A percentile compares a stretch with the other conserved stretches of the same genome.
These are phyloP conservation scores for Fusarium chuoi DNA, from an alignment of 2,329 filamentous ascomycete genomes.

Conservation along the genomic window DNA sequence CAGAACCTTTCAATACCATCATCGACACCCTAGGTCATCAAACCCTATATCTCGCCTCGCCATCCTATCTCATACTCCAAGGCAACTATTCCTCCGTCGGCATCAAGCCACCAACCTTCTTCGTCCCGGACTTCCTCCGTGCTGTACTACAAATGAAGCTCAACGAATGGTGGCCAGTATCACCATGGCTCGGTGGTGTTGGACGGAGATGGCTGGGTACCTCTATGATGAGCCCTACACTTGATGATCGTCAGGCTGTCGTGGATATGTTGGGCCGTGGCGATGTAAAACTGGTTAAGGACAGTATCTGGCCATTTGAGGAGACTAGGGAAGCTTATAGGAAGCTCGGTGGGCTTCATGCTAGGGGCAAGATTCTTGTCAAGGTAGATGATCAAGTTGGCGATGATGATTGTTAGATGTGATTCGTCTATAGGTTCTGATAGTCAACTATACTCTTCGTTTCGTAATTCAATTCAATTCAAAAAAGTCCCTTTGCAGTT, in stretches of 20 bases:
- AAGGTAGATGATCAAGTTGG: slow-evolving; percentile 43
- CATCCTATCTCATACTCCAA: neutral
- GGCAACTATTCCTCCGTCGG: slow-evolving; percentile 6
- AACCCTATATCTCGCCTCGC: neutral
- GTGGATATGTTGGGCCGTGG: slow-evolving; percentile 38
- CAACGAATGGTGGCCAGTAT: slow-evolving; percentile 52
- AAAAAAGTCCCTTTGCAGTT: neutral
- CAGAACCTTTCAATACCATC: neutral
- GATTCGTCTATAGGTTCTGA: neutral
- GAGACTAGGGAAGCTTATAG: neutral
- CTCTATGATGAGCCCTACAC: slow-evolving; percentile 49
- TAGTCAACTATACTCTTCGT: neutral
- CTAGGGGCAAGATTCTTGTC: slow-evolving; percentile 53
- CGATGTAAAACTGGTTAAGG: neutral
- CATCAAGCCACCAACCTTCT: slow-evolving; percentile 45
- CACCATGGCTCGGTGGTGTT: slow-evolving; percentile 50
- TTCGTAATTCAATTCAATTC: neutral
- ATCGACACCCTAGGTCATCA: slow-evolving; percentile 3
- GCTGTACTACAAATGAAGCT: slow-evolving; percentile 50
- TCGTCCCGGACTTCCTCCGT: slow-evolving; percentile 44
- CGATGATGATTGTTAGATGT: slow-evolving; percentile 36
- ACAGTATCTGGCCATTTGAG: neutral
- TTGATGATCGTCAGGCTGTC: slow-evolving; percentile 48
- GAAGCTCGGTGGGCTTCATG: slow-evolving; percentile 37
- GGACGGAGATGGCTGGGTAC: slow-evolving; percentile 50